phyloP scores from a whole-genome alignment of 2,329 filamentous ascomycete genomes.

The Xylariaceae sp. region DNA sequence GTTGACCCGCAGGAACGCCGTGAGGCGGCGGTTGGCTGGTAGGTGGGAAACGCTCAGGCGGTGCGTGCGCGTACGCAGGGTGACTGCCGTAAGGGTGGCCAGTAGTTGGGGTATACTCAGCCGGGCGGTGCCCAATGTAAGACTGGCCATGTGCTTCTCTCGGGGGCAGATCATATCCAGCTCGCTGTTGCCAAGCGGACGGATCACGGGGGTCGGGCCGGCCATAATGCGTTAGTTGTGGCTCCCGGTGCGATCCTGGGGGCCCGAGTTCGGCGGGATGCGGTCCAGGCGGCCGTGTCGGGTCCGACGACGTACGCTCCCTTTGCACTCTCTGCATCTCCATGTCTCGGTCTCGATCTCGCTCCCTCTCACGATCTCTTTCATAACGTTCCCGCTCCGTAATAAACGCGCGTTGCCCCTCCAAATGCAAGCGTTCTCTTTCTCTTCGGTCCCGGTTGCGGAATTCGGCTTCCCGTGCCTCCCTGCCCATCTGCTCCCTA shows the following conservation, averaged over 20 bases:
- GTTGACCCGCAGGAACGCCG: slow-evolving; percentile 25
- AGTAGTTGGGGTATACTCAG: slow-evolving; percentile 43
- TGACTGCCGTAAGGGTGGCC: slow-evolving; percentile 36
- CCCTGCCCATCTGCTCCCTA: slow-evolving; percentile 34
- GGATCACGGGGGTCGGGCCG: slow-evolving; percentile 24
- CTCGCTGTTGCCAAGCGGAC: slow-evolving; percentile 33
- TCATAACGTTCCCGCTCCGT: slow-evolving; percentile 37
- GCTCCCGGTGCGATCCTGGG: slow-evolving; percentile 30
- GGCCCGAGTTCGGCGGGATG: slow-evolving; percentile 43
- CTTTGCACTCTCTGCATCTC: slow-evolving; percentile 30
- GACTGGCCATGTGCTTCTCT: slow-evolving; percentile 39
- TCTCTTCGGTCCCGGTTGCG: slow-evolving; percentile 42
- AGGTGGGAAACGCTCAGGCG: slow-evolving; percentile 37
- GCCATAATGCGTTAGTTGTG: slow-evolving; percentile 36
- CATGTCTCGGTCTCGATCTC: slow-evolving; percentile 14
- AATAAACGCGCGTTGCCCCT: slow-evolving; percentile 28
- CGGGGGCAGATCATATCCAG: slow-evolving; percentile 37
- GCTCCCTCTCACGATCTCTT: slow-evolving; percentile 37
- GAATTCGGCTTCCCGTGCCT: slow-evolving; percentile 37
- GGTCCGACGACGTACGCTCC: slow-evolving; percentile 46
- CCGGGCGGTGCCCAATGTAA: slow-evolving; percentile 39
- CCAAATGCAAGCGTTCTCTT: slow-evolving; percentile 32
- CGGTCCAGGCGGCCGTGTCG: slow-evolving; percentile 38
- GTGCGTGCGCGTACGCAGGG: slow-evolving; percentile 33
- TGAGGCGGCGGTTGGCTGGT: slow-evolving; percentile 30